These are phyloP conservation scores for Syzygium grande DNA, from an alignment of 345 rosid species.

Conservation along the genomic window DNA sequence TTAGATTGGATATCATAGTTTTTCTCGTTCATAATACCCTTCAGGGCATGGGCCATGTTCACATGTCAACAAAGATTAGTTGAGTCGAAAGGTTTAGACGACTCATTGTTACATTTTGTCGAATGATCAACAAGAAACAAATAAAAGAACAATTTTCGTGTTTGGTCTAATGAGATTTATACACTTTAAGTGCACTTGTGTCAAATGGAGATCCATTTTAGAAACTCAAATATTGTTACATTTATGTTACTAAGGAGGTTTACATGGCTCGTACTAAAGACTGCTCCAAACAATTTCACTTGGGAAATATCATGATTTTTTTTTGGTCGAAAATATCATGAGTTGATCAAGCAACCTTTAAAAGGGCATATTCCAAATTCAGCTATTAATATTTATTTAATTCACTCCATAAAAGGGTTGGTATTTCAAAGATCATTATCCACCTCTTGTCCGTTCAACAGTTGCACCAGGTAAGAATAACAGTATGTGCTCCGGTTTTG, in stretches of 20 bases:
- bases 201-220: background rate
- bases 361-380: background rate
- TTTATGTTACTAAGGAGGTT: background rate
- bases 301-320: background rate
- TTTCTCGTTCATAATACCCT: background rate
- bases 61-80: background rate
- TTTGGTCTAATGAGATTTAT: background rate
- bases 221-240: background rate
- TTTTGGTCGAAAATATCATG: background rate
- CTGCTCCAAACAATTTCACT: background rate
- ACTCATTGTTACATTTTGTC: background rate
- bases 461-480: background rate
- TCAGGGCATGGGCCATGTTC: background rate
- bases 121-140: background rate
- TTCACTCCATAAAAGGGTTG: background rate
- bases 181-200: background rate
- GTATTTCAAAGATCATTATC: background rate
- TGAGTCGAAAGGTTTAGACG: background rate
- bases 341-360: background rate
- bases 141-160: background rate
- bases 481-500: background rate
- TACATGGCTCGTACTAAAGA: background rate
- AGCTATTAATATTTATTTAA: background rate
- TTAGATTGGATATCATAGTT: background rate
- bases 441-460: background rate